These are phyloP conservation scores for Rhizopogon vulgaris DNA, from an alignment of 768 basidiomycete genomes.

Conservation along the genomic window DNA sequence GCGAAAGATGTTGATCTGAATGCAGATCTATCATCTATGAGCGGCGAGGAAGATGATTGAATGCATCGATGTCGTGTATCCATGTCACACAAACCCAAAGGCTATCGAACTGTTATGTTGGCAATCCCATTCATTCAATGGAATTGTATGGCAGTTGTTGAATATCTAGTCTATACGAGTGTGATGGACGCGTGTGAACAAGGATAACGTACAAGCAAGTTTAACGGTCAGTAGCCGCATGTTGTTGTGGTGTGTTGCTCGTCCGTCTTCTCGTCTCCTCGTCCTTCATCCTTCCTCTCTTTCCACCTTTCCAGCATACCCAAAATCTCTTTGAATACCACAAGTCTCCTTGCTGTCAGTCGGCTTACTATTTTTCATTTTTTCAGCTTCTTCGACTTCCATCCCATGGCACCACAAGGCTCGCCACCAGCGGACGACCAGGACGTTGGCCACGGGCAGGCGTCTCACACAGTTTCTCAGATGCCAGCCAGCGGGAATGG, in stretches of 20 bases:
- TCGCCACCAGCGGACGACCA: slow-evolving; percentile 11
- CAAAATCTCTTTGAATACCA: slow-evolving; percentile 16
- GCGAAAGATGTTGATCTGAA: too few species aligned
- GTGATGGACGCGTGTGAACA: slow-evolving; percentile 11
- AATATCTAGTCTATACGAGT: too few species aligned
- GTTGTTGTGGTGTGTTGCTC: slow-evolving; percentile 17
- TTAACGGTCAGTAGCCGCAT: slow-evolving; percentile 21
- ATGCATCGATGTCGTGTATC: too few species aligned
- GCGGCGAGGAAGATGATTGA: too few species aligned
- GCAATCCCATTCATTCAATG: too few species aligned
- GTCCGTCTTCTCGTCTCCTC: slow-evolving; percentile 10
- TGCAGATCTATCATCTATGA: too few species aligned
- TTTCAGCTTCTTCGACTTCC: slow-evolving; percentile 1
- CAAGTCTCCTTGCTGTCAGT: not conserved
- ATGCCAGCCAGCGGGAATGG: slow-evolving; percentile 22
- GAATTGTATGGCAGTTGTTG: too few species aligned
- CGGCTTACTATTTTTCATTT: slow-evolving; percentile 1
- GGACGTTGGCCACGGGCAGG: slow-evolving; percentile 15
- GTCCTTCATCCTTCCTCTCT: slow-evolving; percentile 8
- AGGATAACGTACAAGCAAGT: slow-evolving; percentile 12
- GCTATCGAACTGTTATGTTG: too few species aligned
- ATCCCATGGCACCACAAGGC: slow-evolving; percentile 21
- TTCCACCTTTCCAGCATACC: slow-evolving; percentile 18
- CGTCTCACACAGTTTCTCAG: slow-evolving; percentile 11
- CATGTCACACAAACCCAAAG: too few species aligned